These are phyloP conservation scores for Trametes pubescens DNA, from an alignment of 1,284 basidiomycete genomes.

Conservation along the genomic window DNA sequence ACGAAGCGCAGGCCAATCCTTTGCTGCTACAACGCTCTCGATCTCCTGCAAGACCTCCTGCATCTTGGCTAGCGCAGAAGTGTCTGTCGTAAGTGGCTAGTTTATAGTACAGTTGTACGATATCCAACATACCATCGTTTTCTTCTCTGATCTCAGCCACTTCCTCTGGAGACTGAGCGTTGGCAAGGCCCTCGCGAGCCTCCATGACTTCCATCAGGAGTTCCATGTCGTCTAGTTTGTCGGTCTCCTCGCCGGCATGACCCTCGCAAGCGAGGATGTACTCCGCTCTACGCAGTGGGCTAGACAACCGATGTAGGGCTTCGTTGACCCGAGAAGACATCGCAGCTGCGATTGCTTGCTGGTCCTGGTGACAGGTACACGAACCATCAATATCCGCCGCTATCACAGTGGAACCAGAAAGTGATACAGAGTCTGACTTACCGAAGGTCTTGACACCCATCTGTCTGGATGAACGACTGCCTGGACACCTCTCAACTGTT, in stretches of 20 bases:
- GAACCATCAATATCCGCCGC: not conserved
- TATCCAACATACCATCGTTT: conserved; percentile 65
- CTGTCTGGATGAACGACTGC: conserved; percentile 83
- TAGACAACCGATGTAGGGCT: conserved; percentile 74
- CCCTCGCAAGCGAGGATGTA: conserved; percentile 77
- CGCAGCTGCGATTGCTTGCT: conserved; percentile 66
- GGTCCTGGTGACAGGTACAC: conserved; percentile 49
- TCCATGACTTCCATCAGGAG: conserved; percentile 87
- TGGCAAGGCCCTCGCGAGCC: conserved; percentile 81
- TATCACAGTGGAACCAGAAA: not conserved
- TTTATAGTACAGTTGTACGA: not conserved
- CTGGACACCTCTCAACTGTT: conserved; percentile 72
- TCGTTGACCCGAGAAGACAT: conserved; percentile 80
- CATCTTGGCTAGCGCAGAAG: conserved; percentile 58
- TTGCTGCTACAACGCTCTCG: conserved; percentile 56
- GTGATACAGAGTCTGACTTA: not conserved
- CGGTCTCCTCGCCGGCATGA: conserved; percentile 71
- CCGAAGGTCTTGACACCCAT: conserved; percentile 63
- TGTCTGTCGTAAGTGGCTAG: conserved; percentile 15
- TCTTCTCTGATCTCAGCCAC: conserved; percentile 60
- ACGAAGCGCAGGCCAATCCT: conserved; percentile 67
- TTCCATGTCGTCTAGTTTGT: conserved; percentile 76
- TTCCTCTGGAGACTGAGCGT: conserved; percentile 58
- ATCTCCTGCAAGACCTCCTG: conserved; percentile 56
- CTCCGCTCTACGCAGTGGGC: conserved; percentile 71